Evolutionary conservation across 1,284 basidiomycete species (phyloP), one percentile per base, ranked within the genome.

Genomic region (Apiotrichum mycotoxinovorans): DNA sequence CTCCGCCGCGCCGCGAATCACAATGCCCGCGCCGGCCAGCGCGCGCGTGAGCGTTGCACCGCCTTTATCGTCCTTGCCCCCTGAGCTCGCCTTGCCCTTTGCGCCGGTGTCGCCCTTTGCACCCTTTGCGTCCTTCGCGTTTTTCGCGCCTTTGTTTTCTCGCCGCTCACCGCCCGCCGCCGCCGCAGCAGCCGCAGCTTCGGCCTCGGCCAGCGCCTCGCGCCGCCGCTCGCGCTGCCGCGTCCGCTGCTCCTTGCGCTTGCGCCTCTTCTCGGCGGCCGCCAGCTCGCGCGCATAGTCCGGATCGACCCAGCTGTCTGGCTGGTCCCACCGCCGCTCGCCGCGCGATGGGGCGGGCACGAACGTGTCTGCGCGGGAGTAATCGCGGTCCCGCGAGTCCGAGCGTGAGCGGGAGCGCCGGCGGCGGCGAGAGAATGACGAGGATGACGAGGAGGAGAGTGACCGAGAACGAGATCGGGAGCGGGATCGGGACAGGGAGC

Each of bases 241-340:
- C 25, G 40, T 34, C 9, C 49, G 35, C 40, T 44, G 52, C 11
- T 54, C 48, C 26, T 37, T 35, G 26, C 55, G 51, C 41, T 53
- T 46, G 25, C 54, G 40, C 22, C 48, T 47, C 33, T 35, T 44
- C 10, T 27, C 38, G 11, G 26, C 33, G 9, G 27, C 27, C 1
- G 34, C 47, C 4, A 47, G 37, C 45, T 52, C 45, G 30, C 43
- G 47, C 10, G 44, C 60, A 45, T 66, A 68, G 22, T 70, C 68
- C 1, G 74, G 72, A 56, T 76, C 68, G 3, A 75, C 52, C 74
- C 73, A 77, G 10, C 62, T 62, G 59, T 76, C 75, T 9, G 65
- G 58, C 51, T 72, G 56, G 54, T 73, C 61, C 73, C 75, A 75
- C 48, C 64, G 53, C 27, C 66, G 61, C n/a, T 56, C 63, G 3